Evolutionary conservation across 192 early-diverging fungal genomes (phyloP).

Genomic region (Jimgerdemannia lactiflua): DNA sequence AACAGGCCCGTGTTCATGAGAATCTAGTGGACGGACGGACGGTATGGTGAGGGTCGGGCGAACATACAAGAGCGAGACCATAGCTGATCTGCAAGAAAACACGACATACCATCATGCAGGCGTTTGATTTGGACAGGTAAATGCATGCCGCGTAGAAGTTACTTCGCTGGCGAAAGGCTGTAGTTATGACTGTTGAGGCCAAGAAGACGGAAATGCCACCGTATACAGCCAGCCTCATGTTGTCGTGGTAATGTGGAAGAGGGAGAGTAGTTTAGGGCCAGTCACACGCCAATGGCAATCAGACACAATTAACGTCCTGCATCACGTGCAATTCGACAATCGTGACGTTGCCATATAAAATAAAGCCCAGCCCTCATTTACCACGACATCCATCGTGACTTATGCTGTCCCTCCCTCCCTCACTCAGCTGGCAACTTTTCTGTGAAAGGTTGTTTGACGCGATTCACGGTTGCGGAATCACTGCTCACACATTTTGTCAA

Average conservation of each 20-base stretch:
- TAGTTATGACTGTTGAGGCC: slow-evolving; percentile 57
- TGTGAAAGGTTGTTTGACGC: too few relatives aligned
- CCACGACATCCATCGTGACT: too few relatives aligned
- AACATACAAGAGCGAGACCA: background rate
- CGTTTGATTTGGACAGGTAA: slow-evolving; percentile 83
- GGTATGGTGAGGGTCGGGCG: too few relatives aligned
- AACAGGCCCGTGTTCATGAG: slow-evolving; percentile 54
- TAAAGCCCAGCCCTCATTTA: too few relatives aligned
- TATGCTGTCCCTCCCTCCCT: too few relatives aligned
- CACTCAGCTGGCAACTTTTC: too few relatives aligned
- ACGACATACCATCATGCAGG: slow-evolving; percentile 76
- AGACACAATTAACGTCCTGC: background rate
- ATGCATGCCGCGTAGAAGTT: slow-evolving; percentile 93
- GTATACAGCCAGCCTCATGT: slow-evolving; percentile 61
- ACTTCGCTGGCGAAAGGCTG: slow-evolving; percentile 62
- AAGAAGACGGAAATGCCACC: slow-evolving; percentile 65
- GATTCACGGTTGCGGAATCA: too few relatives aligned
- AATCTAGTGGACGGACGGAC: slow-evolving; percentile 32
- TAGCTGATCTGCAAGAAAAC: background rate
- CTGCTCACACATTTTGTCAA: too few relatives aligned
- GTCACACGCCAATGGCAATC: slow-evolving; percentile 1
- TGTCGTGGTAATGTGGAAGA: slow-evolving; percentile 4
- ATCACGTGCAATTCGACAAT: too few relatives aligned
- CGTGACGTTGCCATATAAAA: too few relatives aligned
- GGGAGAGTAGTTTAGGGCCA: background rate